A percentile compares a stretch with the other conserved stretches of the same genome.
These are phyloP conservation scores for Cryptococcus sp. DNA, from an alignment of 1,284 basidiomycete genomes.

Conservation along the genomic window DNA sequence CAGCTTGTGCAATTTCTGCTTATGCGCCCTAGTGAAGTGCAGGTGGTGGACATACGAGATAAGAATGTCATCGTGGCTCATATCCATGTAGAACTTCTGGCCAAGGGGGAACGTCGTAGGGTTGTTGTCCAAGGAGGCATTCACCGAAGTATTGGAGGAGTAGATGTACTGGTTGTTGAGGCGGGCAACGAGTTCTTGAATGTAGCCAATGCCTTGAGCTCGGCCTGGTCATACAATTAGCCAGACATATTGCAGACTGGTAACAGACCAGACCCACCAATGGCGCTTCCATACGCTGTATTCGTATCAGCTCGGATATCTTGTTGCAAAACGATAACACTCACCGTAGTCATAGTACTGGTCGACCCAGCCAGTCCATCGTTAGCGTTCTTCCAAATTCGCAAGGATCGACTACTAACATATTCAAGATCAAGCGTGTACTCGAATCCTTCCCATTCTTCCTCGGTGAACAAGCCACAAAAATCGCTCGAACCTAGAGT, in stretches of 20 bases:
- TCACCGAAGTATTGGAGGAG: slow-evolving; percentile 8
- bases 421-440: slow-evolving; percentile 26
- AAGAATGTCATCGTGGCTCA: slow-evolving; percentile 13
- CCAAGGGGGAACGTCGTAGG: slow-evolving; percentile 11
- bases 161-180: slow-evolving; percentile 11
- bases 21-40: too few species aligned
- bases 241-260: too few species aligned
- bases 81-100: slow-evolving; percentile 13
- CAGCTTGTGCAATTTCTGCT: too few species aligned
- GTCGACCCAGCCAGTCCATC: not conserved
- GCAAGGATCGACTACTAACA: not conserved
- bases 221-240: not conserved
- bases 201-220: slow-evolving; percentile 7
- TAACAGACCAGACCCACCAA: not conserved
- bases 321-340: not conserved
- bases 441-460: slow-evolving; percentile 38
- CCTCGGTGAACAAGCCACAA: slow-evolving; percentile 39
- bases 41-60: not conserved
- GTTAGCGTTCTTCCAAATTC: not conserved
- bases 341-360: slow-evolving; percentile 21
- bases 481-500: slow-evolving; percentile 36
- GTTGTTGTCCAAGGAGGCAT: slow-evolving; percentile 8
- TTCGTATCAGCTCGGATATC: slow-evolving; percentile 50
- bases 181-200: slow-evolving; percentile 10
- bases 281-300: slow-evolving; percentile 6